phyloP scores from a whole-genome alignment of 768 basidiomycete genomes.

The Podaxis rugospora region DNA sequence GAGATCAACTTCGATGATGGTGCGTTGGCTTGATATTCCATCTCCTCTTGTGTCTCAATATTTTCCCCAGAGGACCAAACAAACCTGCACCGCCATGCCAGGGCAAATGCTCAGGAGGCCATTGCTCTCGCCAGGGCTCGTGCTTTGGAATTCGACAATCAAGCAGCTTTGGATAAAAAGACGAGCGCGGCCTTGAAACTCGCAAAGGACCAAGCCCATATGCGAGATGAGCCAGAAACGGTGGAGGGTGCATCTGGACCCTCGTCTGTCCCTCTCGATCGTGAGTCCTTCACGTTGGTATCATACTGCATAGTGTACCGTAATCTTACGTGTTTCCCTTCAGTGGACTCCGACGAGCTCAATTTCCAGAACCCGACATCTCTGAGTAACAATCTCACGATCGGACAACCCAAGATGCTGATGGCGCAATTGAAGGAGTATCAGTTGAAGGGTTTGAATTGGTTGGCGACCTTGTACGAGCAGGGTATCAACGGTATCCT shows the following conservation, averaged over 20 bases:
- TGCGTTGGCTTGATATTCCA: constrained; percentile 28
- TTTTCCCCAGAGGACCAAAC: constrained; percentile 70
- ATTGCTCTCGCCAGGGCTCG: constrained; percentile 72
- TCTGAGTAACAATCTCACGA: constrained; percentile 75
- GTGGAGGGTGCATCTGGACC: constrained; percentile 21
- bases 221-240: constrained; percentile 42
- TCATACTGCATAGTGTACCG: constrained; percentile 5
- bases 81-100: constrained; percentile 81
- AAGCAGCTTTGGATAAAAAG: constrained; percentile 76
- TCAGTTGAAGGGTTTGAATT: constrained; percentile 95
- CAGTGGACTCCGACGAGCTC: constrained; percentile 94
- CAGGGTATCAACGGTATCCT: constrained; percentile 99
- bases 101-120: constrained; percentile 86
- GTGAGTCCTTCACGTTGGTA: constrained; percentile 36
- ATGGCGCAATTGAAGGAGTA: constrained; percentile 98
- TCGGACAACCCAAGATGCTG: constrained; percentile 92
- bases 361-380: constrained; percentile 99
- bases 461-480: constrained; percentile 96
- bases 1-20: constrained; percentile 93
- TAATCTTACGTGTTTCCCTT: neutral
- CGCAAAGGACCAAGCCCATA: constrained; percentile 50
- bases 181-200: constrained; percentile 72
- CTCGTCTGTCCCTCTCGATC: constrained; percentile 57
- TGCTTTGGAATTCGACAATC: constrained; percentile 82
- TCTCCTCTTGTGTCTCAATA: constrained; percentile 2